Evolutionary conservation across 2,329 filamentous ascomycete species (phyloP), one percentile per base, ranked within the genome.

Genomic region (Arthrobotrys entomopaga): DNA sequence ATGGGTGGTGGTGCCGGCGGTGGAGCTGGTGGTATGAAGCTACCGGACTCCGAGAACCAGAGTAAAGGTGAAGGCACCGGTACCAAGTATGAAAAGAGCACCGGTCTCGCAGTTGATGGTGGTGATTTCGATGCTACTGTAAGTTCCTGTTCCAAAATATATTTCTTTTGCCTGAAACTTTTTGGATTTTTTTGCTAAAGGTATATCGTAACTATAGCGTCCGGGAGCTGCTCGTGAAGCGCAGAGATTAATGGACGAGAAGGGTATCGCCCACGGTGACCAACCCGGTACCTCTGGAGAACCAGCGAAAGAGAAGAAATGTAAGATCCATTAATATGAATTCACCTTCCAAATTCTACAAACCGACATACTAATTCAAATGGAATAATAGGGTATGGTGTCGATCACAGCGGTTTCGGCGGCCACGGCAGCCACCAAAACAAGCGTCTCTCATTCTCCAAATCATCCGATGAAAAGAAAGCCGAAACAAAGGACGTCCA

Each of bases 151-250:
- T 15, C 40, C 40, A 10, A 56, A 0, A 20, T 29, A 7, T 34
- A 10, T 8, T 34, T 34, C 2, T 10, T 34, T 34, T 10, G n/a
- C n/a, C n/a, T n/a, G 1, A 34, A 8, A 3, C 10, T 5, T 10
- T 1, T 34, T 34, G 29, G 10, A 6, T 34, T 10, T 8, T 34
- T 2, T 34, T 46, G 2, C 42, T 46, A 34, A 34, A 5, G 34
- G 50, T 50, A 46, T 26, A 16, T 22, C n/a, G 22, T 13, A 22
- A 50, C 10, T 19, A 61, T 66, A 76, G 6, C 85, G 85, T 71
- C 85, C 88, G 0, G 89, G 89, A 10, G 89, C 89, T 10, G 88
- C 88, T 2, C 82, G 81, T 40, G 89, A 91, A 80, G 89, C 89
- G 74, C 88, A 90, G 86, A 87, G 86, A 50, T 81, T 88, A 3